A percentile compares a stretch with the other conserved stretches of the same genome.
Conservation (phyloP, 139 green algal species). For the Volvox reticuliferus region DNA sequence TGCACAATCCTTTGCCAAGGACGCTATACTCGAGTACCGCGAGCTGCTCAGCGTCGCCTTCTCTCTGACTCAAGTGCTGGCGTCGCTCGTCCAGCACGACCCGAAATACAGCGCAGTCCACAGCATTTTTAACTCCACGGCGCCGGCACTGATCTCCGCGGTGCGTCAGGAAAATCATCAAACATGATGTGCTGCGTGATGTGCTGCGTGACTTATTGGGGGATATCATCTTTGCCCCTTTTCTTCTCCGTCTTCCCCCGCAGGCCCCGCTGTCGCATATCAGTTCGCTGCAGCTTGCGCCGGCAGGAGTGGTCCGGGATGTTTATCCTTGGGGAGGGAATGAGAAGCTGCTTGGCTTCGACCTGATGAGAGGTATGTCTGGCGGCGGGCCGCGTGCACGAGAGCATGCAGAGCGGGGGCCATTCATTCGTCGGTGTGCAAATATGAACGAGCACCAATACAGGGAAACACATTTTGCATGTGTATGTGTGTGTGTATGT, state of each 20-base stretch:
- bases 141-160: neutral
- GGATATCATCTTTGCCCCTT: neutral
- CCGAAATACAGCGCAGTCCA: neutral
- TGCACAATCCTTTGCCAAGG: neutral
- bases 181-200: neutral
- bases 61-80: neutral
- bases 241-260: too few species aligned
- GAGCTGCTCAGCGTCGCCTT: constrained; percentile 3
- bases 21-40: neutral
- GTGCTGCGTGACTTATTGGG: neutral
- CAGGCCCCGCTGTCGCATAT: neutral
- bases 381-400: too few species aligned
- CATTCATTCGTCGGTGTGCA: too few species aligned
- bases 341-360: neutral
- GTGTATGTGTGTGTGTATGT: neutral
- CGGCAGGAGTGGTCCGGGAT: neutral
- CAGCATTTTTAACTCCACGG: constrained; percentile 16
- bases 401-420: too few species aligned
- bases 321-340: neutral
- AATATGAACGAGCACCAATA: too few species aligned
- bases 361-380: neutral
- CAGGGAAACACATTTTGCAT: neutral
- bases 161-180: neutral
- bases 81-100: neutral
- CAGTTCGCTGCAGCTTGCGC: neutral